phyloP scores from a whole-genome alignment of 805 yeast species.

The Zygoascus flipseniorum region DNA sequence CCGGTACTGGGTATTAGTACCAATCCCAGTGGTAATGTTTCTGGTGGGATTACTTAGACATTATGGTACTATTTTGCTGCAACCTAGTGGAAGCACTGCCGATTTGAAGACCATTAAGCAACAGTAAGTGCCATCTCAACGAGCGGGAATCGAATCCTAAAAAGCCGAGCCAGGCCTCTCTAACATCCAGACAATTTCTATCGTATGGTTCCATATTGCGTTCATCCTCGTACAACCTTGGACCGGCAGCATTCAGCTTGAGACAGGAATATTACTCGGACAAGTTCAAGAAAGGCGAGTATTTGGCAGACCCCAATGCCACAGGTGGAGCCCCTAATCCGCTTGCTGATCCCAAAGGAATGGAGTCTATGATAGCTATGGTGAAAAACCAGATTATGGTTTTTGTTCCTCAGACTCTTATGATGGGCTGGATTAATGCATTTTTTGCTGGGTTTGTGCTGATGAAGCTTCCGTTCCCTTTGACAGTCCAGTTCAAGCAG shows the following conservation, averaged over 20 bases:
- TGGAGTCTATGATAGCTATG: conserved; percentile 68
- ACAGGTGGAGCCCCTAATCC: conserved; percentile 36
- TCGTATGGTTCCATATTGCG: conserved; percentile 51
- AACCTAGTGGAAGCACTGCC: conserved; percentile 48
- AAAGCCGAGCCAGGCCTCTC: conserved; percentile 10
- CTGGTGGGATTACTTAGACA: conserved; percentile 74
- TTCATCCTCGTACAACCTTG: conserved; percentile 44
- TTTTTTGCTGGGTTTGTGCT: conserved; percentile 88
- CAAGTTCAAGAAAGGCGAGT: conserved; percentile 45
- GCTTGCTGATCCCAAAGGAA: conserved; percentile 57
- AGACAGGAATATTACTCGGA: conserved; percentile 44
- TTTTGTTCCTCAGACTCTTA: conserved; percentile 83
- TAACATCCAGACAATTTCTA: conserved; percentile 40
- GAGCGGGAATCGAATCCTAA: neutral
- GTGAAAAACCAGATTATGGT: conserved; percentile 75
- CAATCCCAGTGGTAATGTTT: conserved; percentile 85
- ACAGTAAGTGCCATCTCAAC: conserved; percentile 23
- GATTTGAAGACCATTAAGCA: conserved; percentile 48
- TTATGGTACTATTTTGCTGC: conserved; percentile 52
- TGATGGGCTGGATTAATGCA: conserved; percentile 94
- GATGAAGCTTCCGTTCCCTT: conserved; percentile 84
- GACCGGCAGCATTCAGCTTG: conserved; percentile 42
- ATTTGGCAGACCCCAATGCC: conserved; percentile 30
- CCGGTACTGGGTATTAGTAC: conserved; percentile 83
- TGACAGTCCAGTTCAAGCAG: conserved; percentile 80